Conservation (phyloP, 306 rosid species). For the Pyrus communis region DNA sequence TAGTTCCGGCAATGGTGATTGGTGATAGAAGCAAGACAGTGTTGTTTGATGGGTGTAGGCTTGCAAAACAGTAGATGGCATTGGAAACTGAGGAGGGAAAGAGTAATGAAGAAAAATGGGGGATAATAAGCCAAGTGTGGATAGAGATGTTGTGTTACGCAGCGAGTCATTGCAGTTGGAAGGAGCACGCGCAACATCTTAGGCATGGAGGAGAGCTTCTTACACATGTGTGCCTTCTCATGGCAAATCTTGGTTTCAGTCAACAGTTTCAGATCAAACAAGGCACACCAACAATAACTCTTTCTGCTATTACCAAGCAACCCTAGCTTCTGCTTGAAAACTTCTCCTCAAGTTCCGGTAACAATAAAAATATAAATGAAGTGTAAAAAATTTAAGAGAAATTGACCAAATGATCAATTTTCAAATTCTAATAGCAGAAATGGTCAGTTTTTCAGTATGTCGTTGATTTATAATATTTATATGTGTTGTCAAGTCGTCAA, state of each 20-base stretch:
- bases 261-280: neutral
- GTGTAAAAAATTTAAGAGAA: too few relatives aligned
- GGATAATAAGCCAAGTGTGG: neutral
- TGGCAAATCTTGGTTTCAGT: neutral
- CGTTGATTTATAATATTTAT: too few relatives aligned
- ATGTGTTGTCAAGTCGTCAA: too few relatives aligned
- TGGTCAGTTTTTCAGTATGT: too few relatives aligned
- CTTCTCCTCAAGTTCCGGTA: too few relatives aligned
- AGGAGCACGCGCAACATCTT: neutral
- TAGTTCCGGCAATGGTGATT: neutral
- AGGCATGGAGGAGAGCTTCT: conserved; percentile 1
- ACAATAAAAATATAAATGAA: too few relatives aligned
- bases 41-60: neutral
- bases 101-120: neutral
- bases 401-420: too few relatives aligned
- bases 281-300: neutral
- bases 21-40: neutral
- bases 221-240: conserved; percentile 3
- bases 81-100: neutral
- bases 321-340: too few relatives aligned
- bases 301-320: too few relatives aligned
- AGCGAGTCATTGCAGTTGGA: neutral
- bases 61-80: neutral
- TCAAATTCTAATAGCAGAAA: too few relatives aligned
- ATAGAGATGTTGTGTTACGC: neutral